These are phyloP conservation scores for Capillidium rhysosporum DNA, from an alignment of 371 early-diverging fungal species.

Conservation along the genomic window DNA sequence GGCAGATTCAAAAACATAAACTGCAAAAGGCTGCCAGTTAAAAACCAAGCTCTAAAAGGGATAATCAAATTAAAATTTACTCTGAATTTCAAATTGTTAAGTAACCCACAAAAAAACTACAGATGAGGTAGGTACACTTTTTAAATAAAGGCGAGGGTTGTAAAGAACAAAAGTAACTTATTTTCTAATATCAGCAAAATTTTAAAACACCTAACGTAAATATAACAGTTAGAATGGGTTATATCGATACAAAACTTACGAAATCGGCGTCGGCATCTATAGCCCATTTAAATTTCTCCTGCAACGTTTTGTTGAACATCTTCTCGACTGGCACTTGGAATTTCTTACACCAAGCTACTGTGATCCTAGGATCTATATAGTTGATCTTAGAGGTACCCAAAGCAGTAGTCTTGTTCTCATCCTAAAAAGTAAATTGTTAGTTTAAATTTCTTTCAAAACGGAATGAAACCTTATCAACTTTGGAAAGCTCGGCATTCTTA, in stretches of 20 bases:
- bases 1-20: too few relatives aligned
- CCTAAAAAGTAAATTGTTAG: conserved; percentile 21
- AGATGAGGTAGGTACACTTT: too few relatives aligned
- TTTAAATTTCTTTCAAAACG: neutral
- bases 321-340: conserved; percentile 76
- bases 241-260: neutral
- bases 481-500: conserved; percentile 31
- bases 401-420: conserved; percentile 93
- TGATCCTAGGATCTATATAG: conserved; percentile 95
- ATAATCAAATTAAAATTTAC: too few relatives aligned
- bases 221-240: too few relatives aligned
- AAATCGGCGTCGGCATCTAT: conserved; percentile 42
- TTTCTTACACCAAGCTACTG: conserved; percentile 81
- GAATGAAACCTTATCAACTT: conserved; percentile 47
- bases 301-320: conserved; percentile 71
- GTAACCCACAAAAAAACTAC: too few relatives aligned
- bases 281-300: conserved; percentile 96
- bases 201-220: too few relatives aligned
- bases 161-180: too few relatives aligned
- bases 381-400: conserved; percentile 94
- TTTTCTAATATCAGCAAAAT: too few relatives aligned
- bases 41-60: too few relatives aligned
- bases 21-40: too few relatives aligned
- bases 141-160: too few relatives aligned
- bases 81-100: too few relatives aligned